These are phyloP conservation scores for Friedmanniomyces endolithicus DNA, from an alignment of 495 filamentous ascomycete genomes.

Conservation along the genomic window DNA sequence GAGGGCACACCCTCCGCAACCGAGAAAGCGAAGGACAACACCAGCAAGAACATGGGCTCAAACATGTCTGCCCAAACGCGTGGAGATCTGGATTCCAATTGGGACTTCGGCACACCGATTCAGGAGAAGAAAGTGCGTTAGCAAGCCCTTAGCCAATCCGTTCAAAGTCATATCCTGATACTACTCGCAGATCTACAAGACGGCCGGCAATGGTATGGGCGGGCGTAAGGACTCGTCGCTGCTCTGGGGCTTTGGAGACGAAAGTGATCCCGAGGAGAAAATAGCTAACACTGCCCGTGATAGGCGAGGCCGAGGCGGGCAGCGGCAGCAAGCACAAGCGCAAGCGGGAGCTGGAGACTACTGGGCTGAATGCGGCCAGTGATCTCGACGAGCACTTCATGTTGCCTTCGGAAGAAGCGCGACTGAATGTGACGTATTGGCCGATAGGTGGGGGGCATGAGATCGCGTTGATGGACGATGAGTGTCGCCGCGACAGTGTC, in stretches of 20 bases:
- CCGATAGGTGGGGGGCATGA: background rate
- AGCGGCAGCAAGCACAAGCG: background rate
- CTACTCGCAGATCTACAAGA: constrained; percentile 22
- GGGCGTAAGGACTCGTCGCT: constrained; percentile 49
- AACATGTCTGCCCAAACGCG: constrained; percentile 6
- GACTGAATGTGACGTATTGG: background rate
- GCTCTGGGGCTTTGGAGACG: constrained; percentile 50
- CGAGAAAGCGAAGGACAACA: constrained; percentile 6
- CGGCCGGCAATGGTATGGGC: constrained; percentile 63
- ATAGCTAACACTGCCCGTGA: background rate
- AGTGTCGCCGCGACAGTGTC: no score
- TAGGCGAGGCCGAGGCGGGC: background rate
- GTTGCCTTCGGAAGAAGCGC: no score
- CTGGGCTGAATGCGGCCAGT: background rate
- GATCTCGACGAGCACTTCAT: background rate
- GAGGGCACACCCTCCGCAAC: constrained; percentile 44
- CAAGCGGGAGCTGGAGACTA: background rate
- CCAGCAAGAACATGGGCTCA: constrained; percentile 8
- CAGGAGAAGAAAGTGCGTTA: constrained; percentile 2
- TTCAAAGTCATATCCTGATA: background rate
- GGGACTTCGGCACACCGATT: constrained; percentile 7
- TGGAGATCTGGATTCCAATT: constrained; percentile 9
- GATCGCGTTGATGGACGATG: background rate
- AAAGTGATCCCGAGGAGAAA: constrained; percentile 18
- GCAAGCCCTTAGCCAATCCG: background rate